Conservation (phyloP, 805 yeast species). For the Metschnikowia gelsemii region DNA sequence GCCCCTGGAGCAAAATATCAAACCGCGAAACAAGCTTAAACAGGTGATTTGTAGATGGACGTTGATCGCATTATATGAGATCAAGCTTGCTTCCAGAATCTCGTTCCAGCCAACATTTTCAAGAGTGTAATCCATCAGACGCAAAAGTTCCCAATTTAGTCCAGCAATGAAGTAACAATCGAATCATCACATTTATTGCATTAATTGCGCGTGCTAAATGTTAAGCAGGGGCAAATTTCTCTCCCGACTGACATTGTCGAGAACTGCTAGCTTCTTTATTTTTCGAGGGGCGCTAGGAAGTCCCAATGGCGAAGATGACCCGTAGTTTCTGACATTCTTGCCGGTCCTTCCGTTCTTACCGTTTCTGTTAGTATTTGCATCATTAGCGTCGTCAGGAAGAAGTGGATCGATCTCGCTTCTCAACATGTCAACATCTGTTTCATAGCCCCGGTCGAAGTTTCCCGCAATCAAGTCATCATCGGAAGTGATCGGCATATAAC, state of each 20-base stretch:
- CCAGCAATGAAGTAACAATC: too few species aligned
- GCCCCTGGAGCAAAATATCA: too few species aligned
- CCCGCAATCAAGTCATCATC: slow-evolving; percentile 26
- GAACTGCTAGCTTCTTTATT: slow-evolving; percentile 24
- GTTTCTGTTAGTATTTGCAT: too few species aligned
- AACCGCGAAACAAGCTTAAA: too few species aligned
- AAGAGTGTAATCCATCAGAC: too few species aligned
- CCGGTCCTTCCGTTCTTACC: too few species aligned
- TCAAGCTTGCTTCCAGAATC: too few species aligned
- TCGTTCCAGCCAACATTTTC: too few species aligned
- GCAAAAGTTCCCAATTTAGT: too few species aligned
- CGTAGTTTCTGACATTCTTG: slow-evolving; percentile 8
- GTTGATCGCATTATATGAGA: too few species aligned
- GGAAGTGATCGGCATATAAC: slow-evolving; percentile 39
- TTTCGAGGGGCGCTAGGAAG: slow-evolving; percentile 27
- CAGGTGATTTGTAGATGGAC: too few species aligned
- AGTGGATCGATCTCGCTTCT: slow-evolving; percentile 33
- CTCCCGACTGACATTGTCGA: slow-evolving; percentile 23
- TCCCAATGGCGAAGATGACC: slow-evolving; percentile 15
- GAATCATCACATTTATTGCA: too few species aligned
- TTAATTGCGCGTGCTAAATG: neutral
- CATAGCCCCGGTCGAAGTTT: slow-evolving; percentile 39
- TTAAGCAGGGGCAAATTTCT: slow-evolving; percentile 23
- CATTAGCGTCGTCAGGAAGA: slow-evolving; percentile 26
- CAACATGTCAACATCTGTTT: slow-evolving; percentile 41